Evolutionary conservation across 805 yeast species (phyloP), one percentile per base, ranked within the genome.

Genomic region (Candida insectorum): DNA sequence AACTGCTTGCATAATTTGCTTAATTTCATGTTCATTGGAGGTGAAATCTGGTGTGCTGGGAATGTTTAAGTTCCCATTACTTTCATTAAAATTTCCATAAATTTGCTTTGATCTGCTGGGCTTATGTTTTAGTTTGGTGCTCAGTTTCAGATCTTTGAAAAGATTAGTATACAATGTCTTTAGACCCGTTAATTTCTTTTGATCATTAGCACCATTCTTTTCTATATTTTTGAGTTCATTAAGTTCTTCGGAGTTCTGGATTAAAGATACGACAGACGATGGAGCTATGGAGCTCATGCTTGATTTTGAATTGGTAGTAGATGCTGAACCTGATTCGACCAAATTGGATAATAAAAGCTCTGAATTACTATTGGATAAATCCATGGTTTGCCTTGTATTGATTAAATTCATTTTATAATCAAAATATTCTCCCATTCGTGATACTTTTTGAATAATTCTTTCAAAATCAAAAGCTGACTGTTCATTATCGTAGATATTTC

Each of bases 1-100:
- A n/a, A 61, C 63, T 9, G 43, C 46, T 36, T 52, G 56, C 59
- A 57, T 58, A 8, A 60, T 42, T 13, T 36, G 37, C 37, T 58
- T 59, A 29, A 60, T 35, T 21, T 51, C 54, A 14, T 12, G 11
- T 17, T 33, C 34, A 12, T 7, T 18, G 7, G 26, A 22, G 4
- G 14, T 20, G 8, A 20, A 7, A 8, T 28, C 19, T 2, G 38
- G 21, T 13, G 37, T 24, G 15, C 25, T 29, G 18, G 28, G 17
- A 8, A 11, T 16, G 33, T 24, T 29, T 27, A 26, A n/a, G 12
- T 31, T 23, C 27, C 34, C 31, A 18, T 39, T 37, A 6, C 48
- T 40, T 31, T 50, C 58, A 28, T 60, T 55, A 11, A 55, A 41
- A 5, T 41, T 33, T 4, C 60, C 62, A 36, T 51, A 55, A 11